phyloP scores from a whole-genome alignment of 2,329 filamentous ascomycete species.

The Tothia fuscella region DNA sequence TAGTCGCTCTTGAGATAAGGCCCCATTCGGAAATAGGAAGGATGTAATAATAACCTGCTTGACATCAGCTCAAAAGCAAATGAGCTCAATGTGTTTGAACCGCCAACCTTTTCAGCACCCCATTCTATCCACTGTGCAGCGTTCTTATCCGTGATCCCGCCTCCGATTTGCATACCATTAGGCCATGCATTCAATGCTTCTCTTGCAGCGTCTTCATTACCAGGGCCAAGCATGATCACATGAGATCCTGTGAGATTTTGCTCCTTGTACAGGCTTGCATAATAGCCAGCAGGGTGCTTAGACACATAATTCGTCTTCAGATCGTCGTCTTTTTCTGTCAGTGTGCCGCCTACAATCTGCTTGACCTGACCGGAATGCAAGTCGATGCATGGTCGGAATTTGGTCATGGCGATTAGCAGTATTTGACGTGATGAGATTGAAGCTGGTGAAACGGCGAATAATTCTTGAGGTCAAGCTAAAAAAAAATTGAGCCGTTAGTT shows the following conservation, averaged over 20 bases:
- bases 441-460: background rate
- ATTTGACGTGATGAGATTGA: background rate
- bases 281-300: constrained; percentile 67
- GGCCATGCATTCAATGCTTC: constrained; percentile 73
- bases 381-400: constrained; percentile 93
- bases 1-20: constrained; percentile 67
- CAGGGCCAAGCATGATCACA: constrained; percentile 91
- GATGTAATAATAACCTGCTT: constrained; percentile 91
- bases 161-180: constrained; percentile 72
- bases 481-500: too few relatives aligned
- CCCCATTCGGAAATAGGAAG: constrained; percentile 75
- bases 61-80: background rate
- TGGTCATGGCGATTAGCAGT: too few relatives aligned
- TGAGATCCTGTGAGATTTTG: constrained; percentile 67
- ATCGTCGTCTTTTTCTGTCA: constrained; percentile 31
- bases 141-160: constrained; percentile 82
- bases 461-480: background rate
- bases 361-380: constrained; percentile 96
- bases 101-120: constrained; percentile 74
- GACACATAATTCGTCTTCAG: constrained; percentile 92
- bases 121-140: constrained; percentile 74
- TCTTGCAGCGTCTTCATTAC: constrained; percentile 67
- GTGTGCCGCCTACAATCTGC: constrained; percentile 92
- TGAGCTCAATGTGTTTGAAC: constrained; percentile 7
- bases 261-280: constrained; percentile 68